These are phyloP conservation scores for Phytopythium chamaehyphon DNA, from an alignment of 352 stramenopile species.

Conservation along the genomic window DNA sequence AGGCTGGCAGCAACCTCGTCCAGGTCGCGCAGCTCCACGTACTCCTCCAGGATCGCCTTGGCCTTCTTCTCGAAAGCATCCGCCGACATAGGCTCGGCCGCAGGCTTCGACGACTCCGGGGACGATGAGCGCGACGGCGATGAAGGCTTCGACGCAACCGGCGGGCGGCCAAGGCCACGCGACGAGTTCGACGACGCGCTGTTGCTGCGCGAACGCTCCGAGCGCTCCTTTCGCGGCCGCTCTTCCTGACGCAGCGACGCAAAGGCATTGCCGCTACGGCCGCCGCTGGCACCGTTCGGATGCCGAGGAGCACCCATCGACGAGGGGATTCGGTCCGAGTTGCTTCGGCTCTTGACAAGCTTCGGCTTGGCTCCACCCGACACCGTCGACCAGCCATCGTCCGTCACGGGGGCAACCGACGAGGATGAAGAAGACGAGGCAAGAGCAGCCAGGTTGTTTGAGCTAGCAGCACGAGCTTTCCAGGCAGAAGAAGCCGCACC, in stretches of 20 bases:
- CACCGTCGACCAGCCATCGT: constrained; percentile 76
- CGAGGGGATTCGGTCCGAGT: constrained; percentile 42
- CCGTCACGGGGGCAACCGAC: constrained; percentile 27
- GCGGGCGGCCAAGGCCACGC: constrained; percentile 23
- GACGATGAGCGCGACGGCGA: constrained; percentile 14
- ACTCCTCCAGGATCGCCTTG: constrained; percentile 83
- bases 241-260: constrained; percentile 31
- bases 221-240: constrained; percentile 36
- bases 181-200: constrained; percentile 39
- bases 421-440: constrained; percentile 7
- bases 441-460: constrained; percentile 2
- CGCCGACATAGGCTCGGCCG: constrained; percentile 27
- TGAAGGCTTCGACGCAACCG: constrained; percentile 26
- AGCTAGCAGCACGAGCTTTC: constrained; percentile 42
- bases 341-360: constrained; percentile 59
- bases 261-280: constrained; percentile 36
- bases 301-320: constrained; percentile 25
- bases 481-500: constrained; percentile 51
- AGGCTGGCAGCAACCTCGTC: constrained; percentile 67
- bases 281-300: constrained; percentile 22
- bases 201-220: constrained; percentile 46
- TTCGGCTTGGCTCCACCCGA: constrained; percentile 42
- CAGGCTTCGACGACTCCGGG: constrained; percentile 13
- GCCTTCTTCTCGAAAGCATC: constrained; percentile 82
- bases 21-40: constrained; percentile 79